A percentile compares a stretch with the other conserved stretches of the same genome.
Conservation (phyloP, 2,329 filamentous ascomycete genomes). For the Trichoderma atroviride region DNA sequence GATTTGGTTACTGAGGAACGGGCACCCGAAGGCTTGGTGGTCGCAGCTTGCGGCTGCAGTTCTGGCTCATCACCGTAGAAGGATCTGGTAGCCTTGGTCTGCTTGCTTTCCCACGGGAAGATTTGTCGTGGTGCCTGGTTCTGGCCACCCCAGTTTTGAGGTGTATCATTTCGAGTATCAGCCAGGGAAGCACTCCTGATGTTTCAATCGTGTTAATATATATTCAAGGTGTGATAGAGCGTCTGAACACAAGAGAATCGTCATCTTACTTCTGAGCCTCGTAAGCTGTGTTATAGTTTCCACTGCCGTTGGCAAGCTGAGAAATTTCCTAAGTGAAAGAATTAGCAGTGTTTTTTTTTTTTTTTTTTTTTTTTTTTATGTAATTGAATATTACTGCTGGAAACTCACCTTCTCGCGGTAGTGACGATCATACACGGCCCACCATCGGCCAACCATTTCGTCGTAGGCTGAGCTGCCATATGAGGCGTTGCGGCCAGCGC, state of each 20-base stretch:
- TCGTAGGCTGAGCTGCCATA: slow-evolving; percentile 68
- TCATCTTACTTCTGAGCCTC: slow-evolving; percentile 56
- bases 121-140: slow-evolving; percentile 81
- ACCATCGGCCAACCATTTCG: slow-evolving; percentile 87
- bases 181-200: slow-evolving; percentile 63
- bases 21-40: slow-evolving; percentile 16
- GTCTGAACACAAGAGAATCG: not conserved
- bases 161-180: slow-evolving; percentile 79
- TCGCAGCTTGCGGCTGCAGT: slow-evolving; percentile 11
- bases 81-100: slow-evolving; percentile 63
- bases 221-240: not conserved
- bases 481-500: slow-evolving; percentile 59
- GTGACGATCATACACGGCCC: slow-evolving; percentile 90
- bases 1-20: slow-evolving; percentile 33
- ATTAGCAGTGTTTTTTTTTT: not conserved
- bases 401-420: slow-evolving; percentile 60
- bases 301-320: slow-evolving; percentile 25
- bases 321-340: slow-evolving; percentile 17
- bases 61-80: slow-evolving; percentile 48
- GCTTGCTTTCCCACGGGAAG: slow-evolving; percentile 86
- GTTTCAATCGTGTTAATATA: slow-evolving; percentile 28
- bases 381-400: not conserved
- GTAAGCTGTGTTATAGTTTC: slow-evolving; percentile 42
- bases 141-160: slow-evolving; percentile 83
- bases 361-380: not conserved